Evolutionary conservation across 371 early-diverging fungal genomes (phyloP), one percentile per base, ranked within the genome.

Genomic region (Saksenaea vasiformis): DNA sequence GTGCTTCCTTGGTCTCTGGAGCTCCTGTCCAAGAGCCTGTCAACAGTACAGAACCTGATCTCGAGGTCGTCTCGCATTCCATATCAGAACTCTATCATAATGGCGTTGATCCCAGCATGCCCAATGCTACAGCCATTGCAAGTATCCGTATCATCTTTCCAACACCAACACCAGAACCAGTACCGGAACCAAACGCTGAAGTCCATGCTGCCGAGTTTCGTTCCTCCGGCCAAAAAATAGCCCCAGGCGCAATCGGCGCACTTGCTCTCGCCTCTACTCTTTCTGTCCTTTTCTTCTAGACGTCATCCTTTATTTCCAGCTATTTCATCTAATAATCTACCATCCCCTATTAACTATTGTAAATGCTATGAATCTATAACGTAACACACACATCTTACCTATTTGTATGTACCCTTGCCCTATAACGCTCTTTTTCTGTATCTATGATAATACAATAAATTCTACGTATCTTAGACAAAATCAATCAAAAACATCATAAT

Each of bases 111-210:
- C 51, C 51, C 1, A 47, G 9, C 24, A 47, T 47, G 51, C 51
- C 51, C 24, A 47, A 47, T 47, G 51, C 51, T 22, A 47, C 51
- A 3, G 51, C 51, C 11, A 47, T 47, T 22, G 51, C 51, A 9
- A 47, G 51, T 22, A 47, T 47, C 22, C 51, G 51, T 7, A 47
- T 47, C 51, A 47, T 47, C 22, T 47, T 47, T 22, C 51, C 51
- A 47, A 47, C 51, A 47, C 51, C 51, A n/a, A 47, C 51, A 7
- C 51, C 51, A 7, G 22, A 17, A 22, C 22, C 51, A 5, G 51
- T 8, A 17, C 2, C 24, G 2, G 31, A 31, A 4, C 51, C 11
- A n/a, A n/a, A n/a, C n/a, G n/a, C n/a, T n/a, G n/a, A n/a, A 17
- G 51, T n/a, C 22, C 51, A 47, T 17, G 51, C 51, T 10, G 51